Base-by-base conservation (phyloP, 2,329 filamentous ascomycete genomes). In the Sclerotinia spermophila region DNA sequence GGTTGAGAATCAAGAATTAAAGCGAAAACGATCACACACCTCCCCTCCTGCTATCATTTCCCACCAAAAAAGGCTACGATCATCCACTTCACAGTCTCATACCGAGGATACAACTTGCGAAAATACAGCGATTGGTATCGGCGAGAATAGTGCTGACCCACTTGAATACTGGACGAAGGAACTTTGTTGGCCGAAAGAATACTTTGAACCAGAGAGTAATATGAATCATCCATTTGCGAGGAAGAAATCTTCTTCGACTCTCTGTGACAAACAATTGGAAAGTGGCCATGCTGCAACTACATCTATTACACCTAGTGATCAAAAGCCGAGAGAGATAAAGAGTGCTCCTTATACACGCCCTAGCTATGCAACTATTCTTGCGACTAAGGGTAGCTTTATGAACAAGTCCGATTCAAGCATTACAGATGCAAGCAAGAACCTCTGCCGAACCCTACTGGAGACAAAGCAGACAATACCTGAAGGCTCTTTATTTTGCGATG, bases 331-430 rank as follows among this genome's bases (percentile, higher is more conserved):
- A 55, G 80, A 81, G 66, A 77, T 75, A 73, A 83, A 82, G 75
- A 81, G 76, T 74, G 76, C 78, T 3, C 77, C 69, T 11, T 82
- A 83, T 65, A 62, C 74, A 72, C 75, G 81, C 72, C 70, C 74
- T 61, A 78, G 76, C 27, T 84, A 84, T 71, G 67, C 74, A 73
- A 76, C 66, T 19, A 56, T 81, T 0, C 82, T 84, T 64, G 73
- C 71, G 42, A 79, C 77, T 10, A 81, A 81, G 70, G 81, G 82
- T n/a, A 81, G 77, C 73, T 82, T 79, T 68, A 82, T 84, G 79
- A 56, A 58, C 8, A 75, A 79, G 61, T 81, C 78, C 1, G 61
- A 76, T 2, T 67, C 78, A 7, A 79, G 73, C 7, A 76, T 82
- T n/a, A 75, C 75, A 3, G 65, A 78, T 21, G 65, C 45, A 53